Evolutionary conservation across 805 yeast genomes (phyloP).

Genomic region (Candida maesae): DNA sequence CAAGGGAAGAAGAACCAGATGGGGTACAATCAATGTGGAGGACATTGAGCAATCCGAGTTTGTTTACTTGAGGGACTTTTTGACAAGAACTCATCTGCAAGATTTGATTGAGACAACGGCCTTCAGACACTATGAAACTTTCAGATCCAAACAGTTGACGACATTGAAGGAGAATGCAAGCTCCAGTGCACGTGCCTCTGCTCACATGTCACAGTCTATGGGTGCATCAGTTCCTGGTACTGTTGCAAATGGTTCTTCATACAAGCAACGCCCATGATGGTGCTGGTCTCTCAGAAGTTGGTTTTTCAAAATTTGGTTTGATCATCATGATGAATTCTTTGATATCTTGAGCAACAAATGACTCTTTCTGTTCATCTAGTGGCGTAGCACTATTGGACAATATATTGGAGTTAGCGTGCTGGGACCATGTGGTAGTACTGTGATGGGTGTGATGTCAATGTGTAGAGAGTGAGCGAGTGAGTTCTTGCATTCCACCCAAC

Average conservation of each 20-base stretch:
- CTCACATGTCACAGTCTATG: conserved; percentile 29
- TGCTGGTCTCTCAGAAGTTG: too few species aligned
- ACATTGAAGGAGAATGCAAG: conserved; percentile 89
- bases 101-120: conserved; percentile 94
- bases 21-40: conserved; percentile 93
- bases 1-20: conserved; percentile 87
- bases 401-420: too few species aligned
- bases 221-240: conserved; percentile 12
- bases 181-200: conserved; percentile 32
- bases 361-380: too few species aligned
- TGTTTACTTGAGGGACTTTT: conserved; percentile 87
- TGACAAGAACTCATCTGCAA: conserved; percentile 92
- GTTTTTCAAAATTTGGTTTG: too few species aligned
- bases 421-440: too few species aligned
- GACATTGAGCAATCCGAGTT: conserved; percentile 96
- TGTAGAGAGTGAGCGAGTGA: too few species aligned
- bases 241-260: conserved; percentile 13
- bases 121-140: conserved; percentile 82
- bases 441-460: too few species aligned
- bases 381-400: too few species aligned
- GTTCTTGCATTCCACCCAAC: too few species aligned
- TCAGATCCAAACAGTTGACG: conserved; percentile 89
- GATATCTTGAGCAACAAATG: too few species aligned
- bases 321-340: too few species aligned
- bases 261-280: conserved; percentile 24